Evolutionary conservation across 352 stramenopile genomes (phyloP).

Genomic region (Pythium sp.): DNA sequence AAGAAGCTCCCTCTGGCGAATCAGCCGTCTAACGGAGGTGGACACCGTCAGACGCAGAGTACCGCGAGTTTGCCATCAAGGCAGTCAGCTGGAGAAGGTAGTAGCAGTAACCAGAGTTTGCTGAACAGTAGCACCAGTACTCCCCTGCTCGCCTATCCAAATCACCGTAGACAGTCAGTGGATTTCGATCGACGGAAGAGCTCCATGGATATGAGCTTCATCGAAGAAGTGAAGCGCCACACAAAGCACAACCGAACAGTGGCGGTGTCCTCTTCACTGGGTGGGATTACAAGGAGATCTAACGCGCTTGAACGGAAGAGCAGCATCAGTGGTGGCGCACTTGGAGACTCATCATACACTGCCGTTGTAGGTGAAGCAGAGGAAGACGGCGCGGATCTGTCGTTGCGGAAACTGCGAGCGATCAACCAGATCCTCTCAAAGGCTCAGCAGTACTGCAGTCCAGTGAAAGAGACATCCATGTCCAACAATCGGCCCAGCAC

Average conservation of each 20-base stretch:
- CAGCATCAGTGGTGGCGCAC: neutral
- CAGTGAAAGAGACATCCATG: neutral
- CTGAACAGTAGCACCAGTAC: slow-evolving; percentile 1
- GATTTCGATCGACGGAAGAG: slow-evolving; percentile 21
- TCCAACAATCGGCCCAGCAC: slow-evolving; percentile 8
- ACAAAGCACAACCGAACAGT: slow-evolving; percentile 14
- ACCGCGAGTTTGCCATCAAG: neutral
- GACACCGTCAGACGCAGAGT: neutral
- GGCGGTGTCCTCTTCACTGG: slow-evolving; percentile 4
- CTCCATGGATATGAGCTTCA: slow-evolving; percentile 47
- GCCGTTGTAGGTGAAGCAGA: neutral
- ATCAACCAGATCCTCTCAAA: slow-evolving; percentile 70
- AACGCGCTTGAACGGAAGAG: neutral
- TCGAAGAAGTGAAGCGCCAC: slow-evolving; percentile 48
- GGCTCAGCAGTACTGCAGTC: slow-evolving; percentile 32
- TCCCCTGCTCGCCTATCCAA: neutral
- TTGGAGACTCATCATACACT: neutral
- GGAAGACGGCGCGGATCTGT: slow-evolving; percentile 9
- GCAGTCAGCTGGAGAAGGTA: slow-evolving; percentile 13
- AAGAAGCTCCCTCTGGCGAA: slow-evolving; percentile 1
- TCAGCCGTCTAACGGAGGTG: neutral
- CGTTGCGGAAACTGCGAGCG: slow-evolving; percentile 45
- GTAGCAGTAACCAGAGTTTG: slow-evolving; percentile 1
- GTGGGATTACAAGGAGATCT: neutral
- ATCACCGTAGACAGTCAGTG: neutral